Evolutionary conservation across 345 rosid species (phyloP).

Genomic region (Salix koriyanagi): DNA sequence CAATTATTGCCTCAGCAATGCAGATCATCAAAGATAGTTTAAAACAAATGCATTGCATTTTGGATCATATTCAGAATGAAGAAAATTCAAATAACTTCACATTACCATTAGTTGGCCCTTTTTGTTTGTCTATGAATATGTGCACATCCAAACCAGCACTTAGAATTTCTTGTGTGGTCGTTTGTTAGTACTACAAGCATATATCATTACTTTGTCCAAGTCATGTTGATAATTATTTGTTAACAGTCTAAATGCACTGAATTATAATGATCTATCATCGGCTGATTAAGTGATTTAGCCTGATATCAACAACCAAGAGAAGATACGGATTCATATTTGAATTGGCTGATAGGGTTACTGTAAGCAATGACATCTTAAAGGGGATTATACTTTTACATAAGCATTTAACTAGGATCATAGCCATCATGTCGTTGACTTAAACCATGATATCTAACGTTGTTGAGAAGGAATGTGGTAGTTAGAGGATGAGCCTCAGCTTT

Average conservation of each 20-base stretch:
- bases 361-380: neutral
- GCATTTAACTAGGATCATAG: neutral
- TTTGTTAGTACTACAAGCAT: neutral
- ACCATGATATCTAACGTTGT: neutral
- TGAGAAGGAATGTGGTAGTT: neutral
- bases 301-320: neutral
- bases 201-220: neutral
- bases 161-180: neutral
- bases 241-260: neutral
- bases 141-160: neutral
- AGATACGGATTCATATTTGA: neutral
- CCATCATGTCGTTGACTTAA: neutral
- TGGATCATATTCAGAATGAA: neutral
- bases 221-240: neutral
- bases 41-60: neutral
- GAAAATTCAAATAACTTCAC: neutral
- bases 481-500: neutral
- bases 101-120: neutral
- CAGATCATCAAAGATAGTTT: neutral
- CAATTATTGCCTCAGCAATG: neutral
- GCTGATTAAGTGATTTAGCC: neutral
- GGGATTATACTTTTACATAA: neutral
- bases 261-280: neutral
- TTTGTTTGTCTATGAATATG: neutral
- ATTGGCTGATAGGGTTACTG: neutral